Percentiles rank a stretch among this genome's conserved stretches.
phyloP scores from a whole-genome alignment of 2,329 filamentous ascomycete species.

The Colletotrichum orbiculare region DNA sequence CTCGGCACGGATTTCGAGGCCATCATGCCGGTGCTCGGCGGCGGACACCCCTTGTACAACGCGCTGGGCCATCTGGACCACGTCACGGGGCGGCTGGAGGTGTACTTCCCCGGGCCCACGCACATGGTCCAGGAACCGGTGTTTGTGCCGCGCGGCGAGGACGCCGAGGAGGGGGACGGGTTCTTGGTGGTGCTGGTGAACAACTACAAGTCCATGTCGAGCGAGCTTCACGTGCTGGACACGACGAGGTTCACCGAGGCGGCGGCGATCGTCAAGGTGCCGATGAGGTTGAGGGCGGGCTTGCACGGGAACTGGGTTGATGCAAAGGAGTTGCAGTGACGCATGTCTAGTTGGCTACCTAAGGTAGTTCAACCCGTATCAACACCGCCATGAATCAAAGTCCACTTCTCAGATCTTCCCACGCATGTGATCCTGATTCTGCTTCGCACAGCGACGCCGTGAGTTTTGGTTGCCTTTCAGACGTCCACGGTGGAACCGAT shows the following conservation, averaged over 20 bases:
- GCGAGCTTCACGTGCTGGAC: conserved; percentile 29
- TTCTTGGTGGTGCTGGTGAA: conserved; percentile 49
- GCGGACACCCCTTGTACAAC: conserved; percentile 45
- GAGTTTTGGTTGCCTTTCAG: not conserved
- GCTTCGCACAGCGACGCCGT: not conserved
- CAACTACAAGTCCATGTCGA: conserved; percentile 31
- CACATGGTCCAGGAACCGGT: conserved; percentile 56
- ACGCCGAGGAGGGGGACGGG: conserved; percentile 51
- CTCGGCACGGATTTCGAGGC: conserved; percentile 27
- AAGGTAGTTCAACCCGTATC: not conserved
- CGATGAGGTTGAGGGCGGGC: conserved; percentile 18
- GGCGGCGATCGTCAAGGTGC: conserved; percentile 24
- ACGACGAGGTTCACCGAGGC: conserved; percentile 10
- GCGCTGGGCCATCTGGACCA: conserved; percentile 46
- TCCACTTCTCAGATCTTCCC: not conserved
- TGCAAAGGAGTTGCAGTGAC: conserved; percentile 17
- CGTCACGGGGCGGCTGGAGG: conserved; percentile 40
- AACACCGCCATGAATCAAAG: not conserved
- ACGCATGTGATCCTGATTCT: not conserved
- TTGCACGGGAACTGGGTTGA: conserved; percentile 30
- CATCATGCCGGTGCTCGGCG: conserved; percentile 37
- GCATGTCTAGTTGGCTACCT: not conserved
- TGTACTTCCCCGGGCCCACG: conserved; percentile 47
- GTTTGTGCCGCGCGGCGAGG: conserved; percentile 50
- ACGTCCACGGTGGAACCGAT: conserved; percentile 52